Conservation (phyloP, 805 yeast species). For the Zygosaccharomyces gambellarensis region DNA sequence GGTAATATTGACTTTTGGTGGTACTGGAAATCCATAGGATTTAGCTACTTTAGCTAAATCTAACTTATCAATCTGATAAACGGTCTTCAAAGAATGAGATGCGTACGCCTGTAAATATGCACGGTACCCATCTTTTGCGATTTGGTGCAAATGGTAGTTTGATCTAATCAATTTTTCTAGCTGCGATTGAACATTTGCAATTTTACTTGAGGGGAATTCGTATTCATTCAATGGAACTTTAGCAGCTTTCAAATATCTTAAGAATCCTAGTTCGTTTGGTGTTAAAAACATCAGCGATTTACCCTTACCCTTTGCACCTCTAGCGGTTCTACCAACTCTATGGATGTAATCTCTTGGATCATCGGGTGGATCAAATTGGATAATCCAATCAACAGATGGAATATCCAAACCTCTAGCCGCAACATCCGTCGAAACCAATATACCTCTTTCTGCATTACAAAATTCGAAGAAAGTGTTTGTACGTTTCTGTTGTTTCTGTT, state of each 20-base stretch:
- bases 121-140: constrained; percentile 96
- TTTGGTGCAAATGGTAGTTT: constrained; percentile 89
- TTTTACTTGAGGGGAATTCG: constrained; percentile 90
- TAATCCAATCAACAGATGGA: constrained; percentile 98
- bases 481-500: constrained; percentile 97
- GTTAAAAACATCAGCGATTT: constrained; percentile 91
- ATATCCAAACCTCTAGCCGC: constrained; percentile 99
- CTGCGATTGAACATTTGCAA: constrained; percentile 94
- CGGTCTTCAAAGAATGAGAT: constrained; percentile 92
- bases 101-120: constrained; percentile 96
- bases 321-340: constrained; percentile 98
- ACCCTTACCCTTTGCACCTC: constrained; percentile 88
- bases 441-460: constrained; percentile 94
- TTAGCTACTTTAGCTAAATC: constrained; percentile 93
- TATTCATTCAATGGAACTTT: constrained; percentile 96
- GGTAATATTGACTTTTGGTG: constrained; percentile 94
- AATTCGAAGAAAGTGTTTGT: constrained; percentile 97
- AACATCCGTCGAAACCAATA: constrained; percentile 91
- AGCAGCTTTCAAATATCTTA: constrained; percentile 91
- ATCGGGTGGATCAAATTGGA: constrained; percentile 99
- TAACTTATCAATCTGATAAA: constrained; percentile 90
- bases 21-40: constrained; percentile 89
- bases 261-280: constrained; percentile 90
- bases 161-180: constrained; percentile 84
- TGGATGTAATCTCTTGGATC: constrained; percentile 99